phyloP scores from a whole-genome alignment of 1,284 basidiomycete species.

The Apiotrichum veenhuisii region DNA sequence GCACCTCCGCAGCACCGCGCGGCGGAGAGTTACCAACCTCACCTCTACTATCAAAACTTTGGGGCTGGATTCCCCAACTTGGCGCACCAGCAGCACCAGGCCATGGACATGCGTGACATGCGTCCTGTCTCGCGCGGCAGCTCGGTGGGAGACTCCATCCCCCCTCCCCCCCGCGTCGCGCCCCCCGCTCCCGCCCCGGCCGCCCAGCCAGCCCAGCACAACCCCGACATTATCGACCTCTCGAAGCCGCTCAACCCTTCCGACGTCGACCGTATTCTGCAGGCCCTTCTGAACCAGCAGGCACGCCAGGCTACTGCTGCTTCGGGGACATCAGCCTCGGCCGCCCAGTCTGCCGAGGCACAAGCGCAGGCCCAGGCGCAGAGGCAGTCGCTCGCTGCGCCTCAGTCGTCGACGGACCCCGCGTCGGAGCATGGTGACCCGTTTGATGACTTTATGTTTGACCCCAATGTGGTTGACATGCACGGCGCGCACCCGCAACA shows the following conservation, averaged over 20 bases:
- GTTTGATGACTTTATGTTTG: too few relatives aligned
- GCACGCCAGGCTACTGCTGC: neutral
- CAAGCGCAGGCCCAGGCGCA: neutral
- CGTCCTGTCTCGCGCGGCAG: neutral
- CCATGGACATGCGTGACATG: neutral
- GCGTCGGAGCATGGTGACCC: neutral
- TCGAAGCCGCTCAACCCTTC: constrained; percentile 44
- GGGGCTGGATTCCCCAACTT: neutral
- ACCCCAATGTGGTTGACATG: too few relatives aligned
- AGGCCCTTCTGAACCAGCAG: constrained; percentile 36
- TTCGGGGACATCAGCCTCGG: neutral
- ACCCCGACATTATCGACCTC: constrained; percentile 41
- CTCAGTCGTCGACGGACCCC: neutral
- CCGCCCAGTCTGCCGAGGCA: neutral
- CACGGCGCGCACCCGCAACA: neutral
- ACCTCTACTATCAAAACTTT: too few relatives aligned
- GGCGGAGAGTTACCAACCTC: too few relatives aligned
- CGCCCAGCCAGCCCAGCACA: neutral
- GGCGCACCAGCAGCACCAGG: neutral
- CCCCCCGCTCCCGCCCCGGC: neutral
- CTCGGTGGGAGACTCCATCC: neutral
- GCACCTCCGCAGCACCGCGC: too few relatives aligned
- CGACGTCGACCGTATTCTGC: constrained; percentile 39
- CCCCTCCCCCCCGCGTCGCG: neutral
- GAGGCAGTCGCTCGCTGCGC: neutral